These are phyloP conservation scores for Paramecium octaurelia DNA, from an alignment of 73 alveolate species.

Conservation along the genomic window DNA sequence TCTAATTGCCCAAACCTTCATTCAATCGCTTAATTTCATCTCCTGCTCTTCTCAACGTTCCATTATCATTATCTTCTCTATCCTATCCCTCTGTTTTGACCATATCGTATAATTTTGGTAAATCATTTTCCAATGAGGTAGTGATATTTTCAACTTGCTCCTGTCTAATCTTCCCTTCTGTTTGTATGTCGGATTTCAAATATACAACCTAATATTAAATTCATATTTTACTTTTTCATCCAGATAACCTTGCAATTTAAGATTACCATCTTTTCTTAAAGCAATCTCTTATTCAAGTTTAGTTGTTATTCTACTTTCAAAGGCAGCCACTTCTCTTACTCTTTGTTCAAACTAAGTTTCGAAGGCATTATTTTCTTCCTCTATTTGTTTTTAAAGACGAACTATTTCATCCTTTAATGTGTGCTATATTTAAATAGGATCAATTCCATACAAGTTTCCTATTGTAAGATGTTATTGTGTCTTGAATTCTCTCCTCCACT, in stretches of 20 bases:
- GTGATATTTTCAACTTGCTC: slow-evolving; percentile 48
- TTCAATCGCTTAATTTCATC: slow-evolving; percentile 56
- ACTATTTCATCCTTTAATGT: slow-evolving; percentile 56
- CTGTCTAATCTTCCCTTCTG: slow-evolving; percentile 57
- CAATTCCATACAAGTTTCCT: not conserved
- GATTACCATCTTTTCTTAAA: slow-evolving; percentile 57
- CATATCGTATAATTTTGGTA: slow-evolving; percentile 56
- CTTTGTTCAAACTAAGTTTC: slow-evolving; percentile 56
- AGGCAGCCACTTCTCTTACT: slow-evolving; percentile 59
- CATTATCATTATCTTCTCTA: slow-evolving; percentile 54
- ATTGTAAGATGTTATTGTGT: slow-evolving; percentile 41
- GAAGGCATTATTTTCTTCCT: slow-evolving; percentile 52
- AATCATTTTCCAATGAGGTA: slow-evolving; percentile 58
- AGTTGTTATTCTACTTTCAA: slow-evolving; percentile 56
- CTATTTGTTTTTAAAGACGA: slow-evolving; percentile 46
- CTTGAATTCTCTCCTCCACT: slow-evolving; percentile 51
- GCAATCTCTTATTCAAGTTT: slow-evolving; percentile 56
- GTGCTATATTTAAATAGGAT: not conserved
- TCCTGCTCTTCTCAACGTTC: slow-evolving; percentile 60
- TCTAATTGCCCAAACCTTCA: slow-evolving; percentile 47
- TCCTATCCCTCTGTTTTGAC: slow-evolving; percentile 56
- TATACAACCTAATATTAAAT: slow-evolving; percentile 16
- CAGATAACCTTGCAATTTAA: slow-evolving; percentile 21
- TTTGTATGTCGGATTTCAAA: slow-evolving; percentile 49
- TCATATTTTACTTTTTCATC: slow-evolving; percentile 47